Conservation (phyloP, 768 basidiomycete genomes). For the Leccinum arenicola region DNA sequence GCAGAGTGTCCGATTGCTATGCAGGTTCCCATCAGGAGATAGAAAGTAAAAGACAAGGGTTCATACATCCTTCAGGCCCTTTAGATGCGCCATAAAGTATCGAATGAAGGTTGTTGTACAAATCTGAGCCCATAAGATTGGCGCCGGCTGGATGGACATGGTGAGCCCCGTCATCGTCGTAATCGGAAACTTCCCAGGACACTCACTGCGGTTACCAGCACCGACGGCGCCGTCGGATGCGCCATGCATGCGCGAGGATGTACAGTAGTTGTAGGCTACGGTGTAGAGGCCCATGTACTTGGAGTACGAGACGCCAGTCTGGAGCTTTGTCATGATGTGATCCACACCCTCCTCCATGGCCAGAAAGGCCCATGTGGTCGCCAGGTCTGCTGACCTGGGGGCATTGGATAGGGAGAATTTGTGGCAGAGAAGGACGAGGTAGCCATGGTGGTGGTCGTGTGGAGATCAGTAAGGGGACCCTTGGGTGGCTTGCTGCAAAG, state of each 20-base stretch:
- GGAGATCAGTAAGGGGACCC: conserved; percentile 15
- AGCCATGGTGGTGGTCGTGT: conserved; percentile 34
- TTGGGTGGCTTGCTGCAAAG: conserved; percentile 17
- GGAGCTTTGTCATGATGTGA: conserved; percentile 89
- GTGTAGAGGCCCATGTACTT: conserved; percentile 90
- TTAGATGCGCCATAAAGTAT: conserved; percentile 86
- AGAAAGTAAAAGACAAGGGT: conserved; percentile 23
- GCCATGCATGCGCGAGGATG: conserved; percentile 75
- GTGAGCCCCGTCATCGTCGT: conserved; percentile 6
- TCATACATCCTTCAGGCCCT: conserved; percentile 58
- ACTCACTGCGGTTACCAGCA: conserved; percentile 58
- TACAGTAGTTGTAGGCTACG: conserved; percentile 98
- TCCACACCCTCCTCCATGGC: conserved; percentile 75
- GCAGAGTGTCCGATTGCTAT: conserved; percentile 74
- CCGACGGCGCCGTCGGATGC: conserved; percentile 35
- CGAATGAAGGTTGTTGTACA: conserved; percentile 95
- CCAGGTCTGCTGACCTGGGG: conserved; percentile 64
- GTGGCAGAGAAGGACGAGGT: conserved; percentile 30
- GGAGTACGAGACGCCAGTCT: conserved; percentile 85
- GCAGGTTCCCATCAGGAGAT: conserved; percentile 13
- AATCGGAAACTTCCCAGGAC: conserved; percentile 22
- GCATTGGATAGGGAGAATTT: conserved; percentile 49
- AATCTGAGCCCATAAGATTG: conserved; percentile 94
- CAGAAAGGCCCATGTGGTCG: conserved; percentile 78
- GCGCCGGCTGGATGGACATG: conserved; percentile 64